Evolutionary conservation across 371 early-diverging fungal species (phyloP).

Genomic region (Mucor circinelloides): DNA sequence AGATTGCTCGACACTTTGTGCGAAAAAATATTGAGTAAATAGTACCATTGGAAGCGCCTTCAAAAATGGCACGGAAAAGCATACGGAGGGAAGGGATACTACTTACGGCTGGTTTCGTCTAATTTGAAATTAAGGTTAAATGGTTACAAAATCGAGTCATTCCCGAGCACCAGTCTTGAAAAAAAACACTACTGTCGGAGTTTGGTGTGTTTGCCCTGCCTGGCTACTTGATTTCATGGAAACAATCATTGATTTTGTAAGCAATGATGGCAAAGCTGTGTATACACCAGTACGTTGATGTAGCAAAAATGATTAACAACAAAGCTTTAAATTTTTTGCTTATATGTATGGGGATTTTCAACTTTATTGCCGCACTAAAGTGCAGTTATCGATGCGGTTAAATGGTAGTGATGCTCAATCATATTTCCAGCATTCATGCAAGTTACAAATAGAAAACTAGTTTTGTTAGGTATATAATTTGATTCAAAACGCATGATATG

Average conservation of each 20-base stretch:
- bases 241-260: background rate
- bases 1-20: background rate
- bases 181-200: too few species aligned
- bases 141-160: background rate
- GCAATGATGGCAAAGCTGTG: background rate
- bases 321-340: background rate
- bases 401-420: too few species aligned
- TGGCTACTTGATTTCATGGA: too few species aligned
- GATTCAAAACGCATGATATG: too few species aligned
- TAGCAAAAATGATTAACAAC: background rate
- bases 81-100: background rate
- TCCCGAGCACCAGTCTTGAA: background rate
- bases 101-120: background rate
- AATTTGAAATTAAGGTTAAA: background rate
- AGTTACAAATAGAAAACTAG: too few species aligned
- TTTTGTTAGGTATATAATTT: too few species aligned
- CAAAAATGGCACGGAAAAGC: background rate
- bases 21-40: background rate
- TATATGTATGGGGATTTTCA: too few species aligned
- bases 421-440: too few species aligned
- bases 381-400: too few species aligned
- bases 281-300: background rate
- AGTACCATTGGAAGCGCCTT: background rate
- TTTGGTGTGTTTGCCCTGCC: too few species aligned
- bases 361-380: too few species aligned